Evolutionary conservation across 202 grass and related monocot genomes (phyloP), one percentile per base, ranked within the genome.

Genomic region (Zizania palustris): DNA sequence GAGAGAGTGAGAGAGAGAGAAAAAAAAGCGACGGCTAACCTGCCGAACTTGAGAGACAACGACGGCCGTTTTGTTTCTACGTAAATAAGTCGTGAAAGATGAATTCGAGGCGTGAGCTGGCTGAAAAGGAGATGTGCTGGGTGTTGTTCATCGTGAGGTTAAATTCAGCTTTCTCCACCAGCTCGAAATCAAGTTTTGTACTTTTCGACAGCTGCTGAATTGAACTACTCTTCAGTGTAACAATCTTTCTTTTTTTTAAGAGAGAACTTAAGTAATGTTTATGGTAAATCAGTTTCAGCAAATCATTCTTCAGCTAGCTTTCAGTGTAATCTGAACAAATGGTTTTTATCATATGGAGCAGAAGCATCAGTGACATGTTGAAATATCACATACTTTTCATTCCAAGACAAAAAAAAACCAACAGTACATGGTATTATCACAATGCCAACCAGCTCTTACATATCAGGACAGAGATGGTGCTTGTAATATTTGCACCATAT

Each of bases 401-500:
- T 73, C 71, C 45, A 14, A 12, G 54, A 60, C 34, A 71, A 80
- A 75, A 58, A 71, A 80, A 75, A 58, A n/a, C 42, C 58, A 59
- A 60, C 11, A 73, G 62, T 75, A 54, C 65, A 84, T n/a, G 10
- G 65, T 80, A 84, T 72, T 36, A 21, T 60, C 5, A 16, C 58
- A 77, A 71, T 45, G 61, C 67, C 58, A 54, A 22, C 81, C 70
- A 73, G 54, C 9, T 73, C 65, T 50, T 80, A 59, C 67, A 85
- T 71, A 66, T 37, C 39, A 59, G 76, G 77, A 69, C 67, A 53
- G 67, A 51, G 33, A 87, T 88, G 91, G 85, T 74, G 79, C 65
- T 83, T 85, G 77, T 75, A 90, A 93, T 90, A 93, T 90, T 87
- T 85, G 79, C 88, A 83, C 85, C 91, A 93, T 87, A 77, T 93